Percentiles rank a stretch among this genome's conserved stretches.
These are phyloP conservation scores for Ascochyta lentis DNA, from an alignment of 2,329 filamentous ascomycete genomes.

Conservation along the genomic window DNA sequence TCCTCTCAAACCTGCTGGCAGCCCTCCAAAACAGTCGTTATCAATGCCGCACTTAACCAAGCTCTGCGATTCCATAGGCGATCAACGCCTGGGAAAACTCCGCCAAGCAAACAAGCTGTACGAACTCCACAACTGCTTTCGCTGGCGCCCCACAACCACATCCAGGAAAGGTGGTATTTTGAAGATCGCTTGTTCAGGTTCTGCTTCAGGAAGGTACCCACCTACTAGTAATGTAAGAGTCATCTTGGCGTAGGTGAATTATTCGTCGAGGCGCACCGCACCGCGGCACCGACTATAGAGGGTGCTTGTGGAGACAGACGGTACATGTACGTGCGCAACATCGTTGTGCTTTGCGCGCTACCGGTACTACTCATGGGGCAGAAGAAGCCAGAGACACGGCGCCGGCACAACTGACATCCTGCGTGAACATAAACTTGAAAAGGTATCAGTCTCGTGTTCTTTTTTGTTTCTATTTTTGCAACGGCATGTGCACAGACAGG, in stretches of 20 bases:
- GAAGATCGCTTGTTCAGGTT: constrained; percentile 5
- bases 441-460: not conserved
- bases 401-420: not conserved
- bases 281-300: not conserved
- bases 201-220: constrained; percentile 2
- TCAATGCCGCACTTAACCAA: not conserved
- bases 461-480: constrained; percentile 9
- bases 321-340: constrained; percentile 1
- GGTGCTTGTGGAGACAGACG: not conserved
- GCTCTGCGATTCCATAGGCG: constrained; percentile 9
- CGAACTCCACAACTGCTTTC: constrained; percentile 7
- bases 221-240: constrained; percentile 9
- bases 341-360: constrained; percentile 3
- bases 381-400: constrained; percentile 1
- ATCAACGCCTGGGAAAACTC: constrained; percentile 6
- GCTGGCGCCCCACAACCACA: constrained; percentile 3
- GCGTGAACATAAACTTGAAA: not conserved
- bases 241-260: constrained; percentile 9
- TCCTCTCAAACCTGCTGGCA: constrained; percentile 11
- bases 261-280: constrained; percentile 1
- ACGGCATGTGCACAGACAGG: constrained; percentile 5
- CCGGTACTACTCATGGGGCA: not conserved
- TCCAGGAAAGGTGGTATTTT: constrained; percentile 1
- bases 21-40: constrained; percentile 3
- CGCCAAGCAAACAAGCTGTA: constrained; percentile 11